Conservation (phyloP, 75 land plant genomes). For the Selaginella tamariscina region DNA sequence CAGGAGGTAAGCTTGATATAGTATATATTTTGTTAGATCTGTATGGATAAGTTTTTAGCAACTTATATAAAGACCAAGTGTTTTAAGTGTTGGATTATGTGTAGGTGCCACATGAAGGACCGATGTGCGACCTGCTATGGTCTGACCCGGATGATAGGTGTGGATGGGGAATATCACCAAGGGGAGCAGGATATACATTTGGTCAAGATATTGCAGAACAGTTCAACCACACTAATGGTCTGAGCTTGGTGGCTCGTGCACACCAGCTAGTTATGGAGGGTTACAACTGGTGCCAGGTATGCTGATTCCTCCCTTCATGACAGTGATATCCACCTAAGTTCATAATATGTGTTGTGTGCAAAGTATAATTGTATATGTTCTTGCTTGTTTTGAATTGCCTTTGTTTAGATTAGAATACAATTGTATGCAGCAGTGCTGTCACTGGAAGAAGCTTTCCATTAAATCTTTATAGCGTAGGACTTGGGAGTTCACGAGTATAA, state of each 20-base stretch:
- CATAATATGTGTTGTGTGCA: too few relatives aligned
- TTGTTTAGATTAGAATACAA: too few relatives aligned
- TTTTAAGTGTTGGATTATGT: background rate
- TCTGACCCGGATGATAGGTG: slow-evolving; percentile 88
- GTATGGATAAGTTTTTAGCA: background rate
- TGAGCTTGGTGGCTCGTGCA: slow-evolving; percentile 80
- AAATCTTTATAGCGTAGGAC: too few relatives aligned
- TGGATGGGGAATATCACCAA: slow-evolving; percentile 95
- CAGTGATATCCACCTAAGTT: background rate
- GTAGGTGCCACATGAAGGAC: slow-evolving; percentile 84
- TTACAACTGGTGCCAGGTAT: slow-evolving; percentile 79
- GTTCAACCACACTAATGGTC: slow-evolving; percentile 80
- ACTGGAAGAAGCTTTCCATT: too few relatives aligned
- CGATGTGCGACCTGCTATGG: slow-evolving; percentile 89
- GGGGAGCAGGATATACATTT: slow-evolving; percentile 83
- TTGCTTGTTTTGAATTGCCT: too few relatives aligned
- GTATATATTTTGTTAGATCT: background rate
- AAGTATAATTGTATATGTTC: too few relatives aligned
- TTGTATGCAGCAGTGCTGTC: too few relatives aligned
- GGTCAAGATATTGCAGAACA: slow-evolving; percentile 89
- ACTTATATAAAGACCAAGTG: background rate
- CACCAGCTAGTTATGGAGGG: slow-evolving; percentile 98
- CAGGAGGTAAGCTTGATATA: slow-evolving; percentile 44
- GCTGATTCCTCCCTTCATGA: background rate
- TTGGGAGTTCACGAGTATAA: too few relatives aligned